Percentiles rank a stretch among this genome's conserved stretches.
These are phyloP conservation scores for Chloranthus sessilifolius DNA, from an alignment of 164 flowering plant species.

Conservation along the genomic window DNA sequence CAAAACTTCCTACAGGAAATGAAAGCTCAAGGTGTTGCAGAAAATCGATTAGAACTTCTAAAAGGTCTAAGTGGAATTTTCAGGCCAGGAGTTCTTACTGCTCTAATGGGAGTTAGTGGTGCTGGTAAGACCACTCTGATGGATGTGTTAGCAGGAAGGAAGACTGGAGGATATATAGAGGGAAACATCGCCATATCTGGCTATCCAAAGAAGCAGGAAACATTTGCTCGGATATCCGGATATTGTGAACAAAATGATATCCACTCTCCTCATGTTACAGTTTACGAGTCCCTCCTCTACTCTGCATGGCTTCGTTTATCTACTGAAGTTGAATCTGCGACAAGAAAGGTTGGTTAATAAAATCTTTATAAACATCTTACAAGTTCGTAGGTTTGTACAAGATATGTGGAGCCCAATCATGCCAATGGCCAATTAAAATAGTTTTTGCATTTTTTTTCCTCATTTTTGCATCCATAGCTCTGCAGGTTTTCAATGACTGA, in stretches of 20 bases:
- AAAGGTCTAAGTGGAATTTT: conserved; percentile 4
- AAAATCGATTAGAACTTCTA: not conserved
- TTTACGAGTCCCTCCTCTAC: conserved; percentile 38
- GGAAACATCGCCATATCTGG: conserved; percentile 40
- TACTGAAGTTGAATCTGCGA: conserved; percentile 23
- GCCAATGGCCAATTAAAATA: too few relatives aligned
- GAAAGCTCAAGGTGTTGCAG: conserved; percentile 3
- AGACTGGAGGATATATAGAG: conserved; percentile 40
- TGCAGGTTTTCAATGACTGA: not conserved
- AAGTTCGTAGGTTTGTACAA: too few relatives aligned
- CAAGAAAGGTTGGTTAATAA: conserved; percentile 28
- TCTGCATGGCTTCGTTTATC: conserved; percentile 53
- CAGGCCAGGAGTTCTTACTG: conserved; percentile 10
- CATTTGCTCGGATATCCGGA: conserved; percentile 46
- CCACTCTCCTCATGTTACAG: conserved; percentile 47
- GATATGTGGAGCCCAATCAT: too few relatives aligned
- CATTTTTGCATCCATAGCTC: too few relatives aligned
- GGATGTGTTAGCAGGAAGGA: conserved; percentile 49
- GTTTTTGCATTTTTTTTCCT: too few relatives aligned
- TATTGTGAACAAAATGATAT: conserved; percentile 50
- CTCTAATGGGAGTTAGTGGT: conserved; percentile 31
- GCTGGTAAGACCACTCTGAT: conserved; percentile 51
- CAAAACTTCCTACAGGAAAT: conserved; percentile 5
- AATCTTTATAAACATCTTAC: not conserved
- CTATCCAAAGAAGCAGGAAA: conserved; percentile 42